Evolutionary conservation across 192 early-diverging fungal species (phyloP).

Genomic region (Chytriomyces hyalinus): DNA sequence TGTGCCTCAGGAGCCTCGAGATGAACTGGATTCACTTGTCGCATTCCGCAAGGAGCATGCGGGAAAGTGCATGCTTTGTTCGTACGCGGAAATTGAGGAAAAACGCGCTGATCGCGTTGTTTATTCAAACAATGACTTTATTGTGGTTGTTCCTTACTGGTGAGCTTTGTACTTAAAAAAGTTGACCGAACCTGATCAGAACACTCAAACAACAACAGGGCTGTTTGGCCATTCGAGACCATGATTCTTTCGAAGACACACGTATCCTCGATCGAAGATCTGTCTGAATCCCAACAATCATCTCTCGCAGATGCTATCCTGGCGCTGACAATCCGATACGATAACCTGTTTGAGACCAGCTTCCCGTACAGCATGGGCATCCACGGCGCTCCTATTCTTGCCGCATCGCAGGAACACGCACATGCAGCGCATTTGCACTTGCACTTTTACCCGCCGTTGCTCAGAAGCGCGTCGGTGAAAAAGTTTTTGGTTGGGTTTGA

Average conservation of each 20-base stretch:
- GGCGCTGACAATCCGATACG: slow-evolving; percentile 81
- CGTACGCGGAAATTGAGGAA: slow-evolving; percentile 72
- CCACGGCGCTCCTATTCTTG: slow-evolving; percentile 76
- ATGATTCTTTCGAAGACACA: slow-evolving; percentile 79
- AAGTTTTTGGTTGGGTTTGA: slow-evolving; percentile 98
- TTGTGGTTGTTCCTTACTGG: slow-evolving; percentile 93
- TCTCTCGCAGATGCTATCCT: slow-evolving; percentile 78
- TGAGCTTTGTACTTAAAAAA: not conserved
- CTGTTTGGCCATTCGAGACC: slow-evolving; percentile 95
- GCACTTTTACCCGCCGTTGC: slow-evolving; percentile 95
- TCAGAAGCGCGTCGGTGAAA: slow-evolving; percentile 86
- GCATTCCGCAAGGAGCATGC: slow-evolving; percentile 62
- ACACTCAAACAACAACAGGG: slow-evolving; percentile 31
- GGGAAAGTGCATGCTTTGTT: slow-evolving; percentile 77
- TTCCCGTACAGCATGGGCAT: slow-evolving; percentile 98
- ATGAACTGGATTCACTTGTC: slow-evolving; percentile 71
- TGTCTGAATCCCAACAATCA: slow-evolving; percentile 49
- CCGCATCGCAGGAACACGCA: slow-evolving; percentile 45
- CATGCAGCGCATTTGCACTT: slow-evolving; percentile 79
- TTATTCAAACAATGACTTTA: slow-evolving; percentile 78
- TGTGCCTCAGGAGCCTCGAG: slow-evolving; percentile 79
- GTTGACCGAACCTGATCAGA: not conserved
- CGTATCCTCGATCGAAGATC: slow-evolving; percentile 50
- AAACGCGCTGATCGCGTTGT: slow-evolving; percentile 70
- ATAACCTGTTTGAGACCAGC: slow-evolving; percentile 87